Evolutionary conservation across 352 stramenopile genomes (phyloP).

Genomic region (Phytophthora cactorum): DNA sequence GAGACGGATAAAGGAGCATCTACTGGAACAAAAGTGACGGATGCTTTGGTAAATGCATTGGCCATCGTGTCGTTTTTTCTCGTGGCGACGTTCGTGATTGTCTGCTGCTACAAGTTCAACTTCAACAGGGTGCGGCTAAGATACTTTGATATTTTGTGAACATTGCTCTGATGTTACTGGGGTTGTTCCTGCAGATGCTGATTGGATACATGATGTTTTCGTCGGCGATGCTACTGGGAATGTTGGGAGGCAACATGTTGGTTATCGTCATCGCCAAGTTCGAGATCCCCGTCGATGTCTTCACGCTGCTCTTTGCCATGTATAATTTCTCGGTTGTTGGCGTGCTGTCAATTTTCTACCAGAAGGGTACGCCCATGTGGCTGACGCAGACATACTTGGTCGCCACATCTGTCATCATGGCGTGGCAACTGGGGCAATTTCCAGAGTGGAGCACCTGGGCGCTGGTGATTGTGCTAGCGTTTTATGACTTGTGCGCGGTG

Average conservation of each 20-base stretch:
- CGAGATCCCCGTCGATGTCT: conserved; percentile 61
- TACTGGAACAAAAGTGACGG: conserved; percentile 68
- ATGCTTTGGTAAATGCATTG: conserved; percentile 88
- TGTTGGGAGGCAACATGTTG: conserved; percentile 88
- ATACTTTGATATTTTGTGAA: conserved; percentile 2
- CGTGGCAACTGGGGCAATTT: conserved; percentile 97
- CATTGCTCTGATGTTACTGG: conserved; percentile 1
- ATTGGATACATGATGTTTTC: conserved; percentile 93
- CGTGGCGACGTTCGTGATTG: conserved; percentile 90
- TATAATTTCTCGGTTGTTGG: conserved; percentile 94
- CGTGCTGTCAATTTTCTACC: conserved; percentile 91
- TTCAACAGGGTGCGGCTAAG: conserved; percentile 66
- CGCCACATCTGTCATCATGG: conserved; percentile 97
- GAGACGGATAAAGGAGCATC: conserved; percentile 60
- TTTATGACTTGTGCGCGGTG: conserved; percentile 99
- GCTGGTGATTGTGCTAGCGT: conserved; percentile 94
- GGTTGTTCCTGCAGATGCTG: conserved; percentile 51
- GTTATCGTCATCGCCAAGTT: conserved; percentile 73
- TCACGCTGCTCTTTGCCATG: conserved; percentile 81
- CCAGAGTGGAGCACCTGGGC: conserved; percentile 95
- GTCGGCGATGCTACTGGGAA: conserved; percentile 83
- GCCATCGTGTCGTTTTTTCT: conserved; percentile 92
- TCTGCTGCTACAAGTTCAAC: conserved; percentile 92
- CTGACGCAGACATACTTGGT: conserved; percentile 96
- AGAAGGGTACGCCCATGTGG: conserved; percentile 80